These are phyloP conservation scores for Pyrenophora seminiperda DNA, from an alignment of 2,329 filamentous ascomycete species.

Conservation along the genomic window DNA sequence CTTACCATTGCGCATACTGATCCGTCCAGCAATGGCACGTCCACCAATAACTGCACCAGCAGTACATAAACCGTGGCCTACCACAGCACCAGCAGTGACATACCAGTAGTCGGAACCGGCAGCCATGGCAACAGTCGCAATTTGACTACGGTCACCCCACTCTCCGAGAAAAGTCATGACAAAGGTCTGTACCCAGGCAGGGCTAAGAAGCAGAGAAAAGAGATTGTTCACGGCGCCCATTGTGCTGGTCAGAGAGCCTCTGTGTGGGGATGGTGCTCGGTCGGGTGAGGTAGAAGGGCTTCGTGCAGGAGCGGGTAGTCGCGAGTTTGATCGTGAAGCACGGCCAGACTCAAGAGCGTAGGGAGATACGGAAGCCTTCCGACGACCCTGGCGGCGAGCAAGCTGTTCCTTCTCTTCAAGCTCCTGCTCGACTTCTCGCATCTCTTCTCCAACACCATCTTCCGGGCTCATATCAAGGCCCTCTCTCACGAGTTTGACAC, in stretches of 20 bases:
- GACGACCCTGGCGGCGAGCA: constrained; percentile 66
- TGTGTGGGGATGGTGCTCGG: constrained; percentile 51
- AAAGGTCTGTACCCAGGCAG: constrained; percentile 98
- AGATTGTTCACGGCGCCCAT: constrained; percentile 81
- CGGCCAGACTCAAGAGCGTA: constrained; percentile 83
- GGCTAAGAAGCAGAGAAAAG: constrained; percentile 83
- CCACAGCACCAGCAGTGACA: constrained; percentile 87
- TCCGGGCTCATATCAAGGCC: constrained; percentile 86
- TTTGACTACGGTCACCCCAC: constrained; percentile 97
- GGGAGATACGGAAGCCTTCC: constrained; percentile 71
- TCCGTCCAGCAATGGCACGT: constrained; percentile 86
- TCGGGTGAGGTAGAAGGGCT: constrained; percentile 69
- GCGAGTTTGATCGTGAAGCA: constrained; percentile 69
- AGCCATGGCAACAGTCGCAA: constrained; percentile 98
- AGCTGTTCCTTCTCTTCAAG: constrained; percentile 89
- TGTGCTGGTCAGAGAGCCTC: constrained; percentile 60
- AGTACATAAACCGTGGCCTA: constrained; percentile 88
- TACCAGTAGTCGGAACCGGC: constrained; percentile 99
- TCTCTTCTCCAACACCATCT: constrained; percentile 92
- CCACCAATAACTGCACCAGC: constrained; percentile 90
- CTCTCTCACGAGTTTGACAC: constrained; percentile 80
- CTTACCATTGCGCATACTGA: constrained; percentile 95
- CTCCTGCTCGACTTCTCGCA: constrained; percentile 95
- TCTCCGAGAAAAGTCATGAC: constrained; percentile 98
- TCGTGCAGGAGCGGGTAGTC: constrained; percentile 78